Conservation (phyloP, 192 early-diverging fungal species). For the Jimgerdemannia flammicorona region DNA sequence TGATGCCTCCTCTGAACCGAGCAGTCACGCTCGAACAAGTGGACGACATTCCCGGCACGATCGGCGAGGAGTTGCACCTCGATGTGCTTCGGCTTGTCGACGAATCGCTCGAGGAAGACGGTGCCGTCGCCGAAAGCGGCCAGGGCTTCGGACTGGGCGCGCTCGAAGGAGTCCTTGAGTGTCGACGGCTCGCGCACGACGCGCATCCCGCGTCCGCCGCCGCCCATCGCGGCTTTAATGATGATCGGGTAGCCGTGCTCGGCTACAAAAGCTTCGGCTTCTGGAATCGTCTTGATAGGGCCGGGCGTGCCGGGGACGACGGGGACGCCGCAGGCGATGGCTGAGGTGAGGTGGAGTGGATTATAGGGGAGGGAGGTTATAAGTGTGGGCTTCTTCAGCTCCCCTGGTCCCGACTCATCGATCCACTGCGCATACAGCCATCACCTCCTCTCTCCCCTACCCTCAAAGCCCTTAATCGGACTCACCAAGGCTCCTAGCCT, state of each 20-base stretch:
- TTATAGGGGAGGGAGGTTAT: background rate
- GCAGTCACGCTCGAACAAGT: constrained; percentile 95
- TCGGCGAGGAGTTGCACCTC: constrained; percentile 96
- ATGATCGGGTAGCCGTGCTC: constrained; percentile 91
- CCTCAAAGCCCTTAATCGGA: constrained; percentile 6
- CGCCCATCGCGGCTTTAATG: constrained; percentile 97
- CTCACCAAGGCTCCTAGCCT: constrained; percentile 79
- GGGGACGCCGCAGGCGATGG: constrained; percentile 77
- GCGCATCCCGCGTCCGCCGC: constrained; percentile 96
- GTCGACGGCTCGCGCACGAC: constrained; percentile 75
- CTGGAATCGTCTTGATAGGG: constrained; percentile 59
- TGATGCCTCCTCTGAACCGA: constrained; percentile 97
- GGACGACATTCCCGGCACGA: constrained; percentile 80
- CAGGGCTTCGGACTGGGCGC: constrained; percentile 84
- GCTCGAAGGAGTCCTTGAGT: constrained; percentile 76
- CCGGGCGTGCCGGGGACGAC: constrained; percentile 94
- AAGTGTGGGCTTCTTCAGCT: background rate
- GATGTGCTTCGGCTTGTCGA: constrained; percentile 91
- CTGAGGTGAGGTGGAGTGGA: constrained; percentile 28
- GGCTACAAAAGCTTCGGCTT: constrained; percentile 70
- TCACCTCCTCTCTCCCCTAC: background rate
- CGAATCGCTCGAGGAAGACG: constrained; percentile 91
- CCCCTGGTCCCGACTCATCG: too few species aligned
- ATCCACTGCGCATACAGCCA: too few species aligned
- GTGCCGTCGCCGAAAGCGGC: constrained; percentile 95